Evolutionary conservation across 208 protist genomes (phyloP).

Genomic region (Leishmania martiniquensis): DNA sequence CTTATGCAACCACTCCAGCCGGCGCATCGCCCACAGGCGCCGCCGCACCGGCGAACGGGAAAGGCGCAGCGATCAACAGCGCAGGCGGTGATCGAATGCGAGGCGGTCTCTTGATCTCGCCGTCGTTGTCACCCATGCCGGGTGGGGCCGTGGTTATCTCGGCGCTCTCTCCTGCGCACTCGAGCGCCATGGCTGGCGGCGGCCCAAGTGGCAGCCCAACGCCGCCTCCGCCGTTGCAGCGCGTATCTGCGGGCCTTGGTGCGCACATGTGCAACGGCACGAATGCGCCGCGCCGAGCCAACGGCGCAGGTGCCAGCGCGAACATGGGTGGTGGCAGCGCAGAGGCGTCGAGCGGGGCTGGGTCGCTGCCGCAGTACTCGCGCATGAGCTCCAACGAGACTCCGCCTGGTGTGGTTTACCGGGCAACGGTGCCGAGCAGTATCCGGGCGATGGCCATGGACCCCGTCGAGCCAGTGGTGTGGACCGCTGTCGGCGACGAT

Average conservation of each 20-base stretch:
- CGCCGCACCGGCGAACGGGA: not conserved
- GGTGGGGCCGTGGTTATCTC: not conserved
- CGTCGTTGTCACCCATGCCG: not conserved
- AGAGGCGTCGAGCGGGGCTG: conserved; percentile 5
- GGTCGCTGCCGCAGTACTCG: conserved; percentile 21
- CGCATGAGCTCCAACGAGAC: conserved; percentile 30
- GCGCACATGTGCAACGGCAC: not conserved
- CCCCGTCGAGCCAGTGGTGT: conserved; percentile 67
- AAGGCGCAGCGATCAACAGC: not conserved
- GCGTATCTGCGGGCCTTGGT: not conserved
- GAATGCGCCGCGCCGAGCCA: conserved; percentile 1
- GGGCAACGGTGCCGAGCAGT: conserved; percentile 42
- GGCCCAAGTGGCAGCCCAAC: not conserved
- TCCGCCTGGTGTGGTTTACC: conserved; percentile 48
- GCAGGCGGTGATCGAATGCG: conserved; percentile 6
- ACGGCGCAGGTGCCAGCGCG: conserved; percentile 7
- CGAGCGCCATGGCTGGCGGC: not conserved
- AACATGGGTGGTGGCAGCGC: conserved; percentile 3
- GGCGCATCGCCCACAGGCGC: conserved; percentile 3
- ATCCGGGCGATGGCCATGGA: conserved; percentile 71
- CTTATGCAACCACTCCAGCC: not conserved
- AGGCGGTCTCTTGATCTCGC: not conserved
- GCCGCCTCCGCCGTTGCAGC: not conserved
- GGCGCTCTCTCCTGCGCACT: not conserved
- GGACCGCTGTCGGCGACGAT: conserved; percentile 80